Conservation (phyloP, 192 early-diverging fungal species). For the Geranomyces variabilis region DNA sequence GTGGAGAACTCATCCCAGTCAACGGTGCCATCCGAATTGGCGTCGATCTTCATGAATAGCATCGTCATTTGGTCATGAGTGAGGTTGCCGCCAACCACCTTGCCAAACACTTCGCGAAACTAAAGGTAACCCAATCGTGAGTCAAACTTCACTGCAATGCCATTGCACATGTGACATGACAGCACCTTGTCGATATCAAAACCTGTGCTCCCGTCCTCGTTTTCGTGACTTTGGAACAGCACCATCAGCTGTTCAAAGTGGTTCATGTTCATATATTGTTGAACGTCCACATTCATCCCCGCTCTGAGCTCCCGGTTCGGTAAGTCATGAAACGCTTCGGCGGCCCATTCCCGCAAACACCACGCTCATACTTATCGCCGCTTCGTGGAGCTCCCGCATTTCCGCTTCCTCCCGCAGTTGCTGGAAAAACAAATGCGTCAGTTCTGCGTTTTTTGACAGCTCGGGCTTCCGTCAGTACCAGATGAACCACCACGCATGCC, state of each 20-base stretch:
- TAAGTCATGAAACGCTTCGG: too few relatives aligned
- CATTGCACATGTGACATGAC: too few relatives aligned
- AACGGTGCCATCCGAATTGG: slow-evolving; percentile 66
- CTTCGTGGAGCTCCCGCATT: too few relatives aligned
- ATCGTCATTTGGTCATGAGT: slow-evolving; percentile 67
- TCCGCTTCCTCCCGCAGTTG: too few relatives aligned
- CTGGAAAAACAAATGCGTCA: too few relatives aligned
- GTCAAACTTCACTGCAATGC: too few relatives aligned
- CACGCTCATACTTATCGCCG: too few relatives aligned
- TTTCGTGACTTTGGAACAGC: slow-evolving; percentile 58
- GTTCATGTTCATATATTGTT: slow-evolving; percentile 65
- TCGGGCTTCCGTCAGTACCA: too few relatives aligned
- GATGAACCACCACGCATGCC: too few relatives aligned
- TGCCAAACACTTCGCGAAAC: slow-evolving; percentile 70
- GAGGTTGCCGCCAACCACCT: slow-evolving; percentile 59
- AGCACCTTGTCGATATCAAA: slow-evolving; percentile 65
- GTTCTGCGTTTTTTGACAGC: too few relatives aligned
- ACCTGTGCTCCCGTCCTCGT: slow-evolving; percentile 59
- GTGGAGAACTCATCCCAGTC: slow-evolving; percentile 71
- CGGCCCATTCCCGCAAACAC: too few relatives aligned
- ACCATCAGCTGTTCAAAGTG: slow-evolving; percentile 66
- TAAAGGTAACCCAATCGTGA: slow-evolving; percentile 12
- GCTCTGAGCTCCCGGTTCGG: neutral
- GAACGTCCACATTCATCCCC: slow-evolving; percentile 50
- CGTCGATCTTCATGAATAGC: slow-evolving; percentile 76